Evolutionary conservation across 306 rosid species (phyloP).

Genomic region (Cicer judaicum): DNA sequence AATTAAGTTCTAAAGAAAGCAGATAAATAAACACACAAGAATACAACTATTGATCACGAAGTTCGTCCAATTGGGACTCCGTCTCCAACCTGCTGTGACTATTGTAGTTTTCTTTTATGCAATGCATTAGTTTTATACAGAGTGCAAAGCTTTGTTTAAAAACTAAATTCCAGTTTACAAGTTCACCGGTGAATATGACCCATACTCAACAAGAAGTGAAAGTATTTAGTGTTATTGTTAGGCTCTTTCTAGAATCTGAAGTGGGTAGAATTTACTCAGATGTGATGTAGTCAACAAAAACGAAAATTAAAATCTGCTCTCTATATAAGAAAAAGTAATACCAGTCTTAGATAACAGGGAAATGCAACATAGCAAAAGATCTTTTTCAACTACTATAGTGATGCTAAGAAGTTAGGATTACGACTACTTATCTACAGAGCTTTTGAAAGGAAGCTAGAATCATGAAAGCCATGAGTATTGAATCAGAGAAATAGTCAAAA

Average conservation of each 20-base stretch:
- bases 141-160: too few species aligned
- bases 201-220: not conserved
- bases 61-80: too few species aligned
- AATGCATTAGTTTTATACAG: too few species aligned
- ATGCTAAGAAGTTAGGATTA: not conserved
- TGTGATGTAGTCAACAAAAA: not conserved
- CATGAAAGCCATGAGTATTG: slow-evolving; percentile 15
- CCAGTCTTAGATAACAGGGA: slow-evolving; percentile 7
- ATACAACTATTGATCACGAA: too few species aligned
- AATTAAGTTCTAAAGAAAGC: too few species aligned
- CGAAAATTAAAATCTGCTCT: not conserved
- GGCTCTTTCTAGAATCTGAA: not conserved
- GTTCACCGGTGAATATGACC: too few species aligned
- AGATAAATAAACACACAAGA: too few species aligned
- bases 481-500: not conserved
- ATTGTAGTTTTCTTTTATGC: too few species aligned
- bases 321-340: not conserved
- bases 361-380: slow-evolving; percentile 21
- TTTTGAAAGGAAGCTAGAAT: slow-evolving; percentile 24
- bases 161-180: too few species aligned
- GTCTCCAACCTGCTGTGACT: too few species aligned
- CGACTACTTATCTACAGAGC: not conserved
- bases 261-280: not conserved
- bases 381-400: not conserved
- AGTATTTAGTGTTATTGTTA: not conserved